Evolutionary conservation across 345 rosid species (phyloP).

Genomic region (Cardamine occulta): DNA sequence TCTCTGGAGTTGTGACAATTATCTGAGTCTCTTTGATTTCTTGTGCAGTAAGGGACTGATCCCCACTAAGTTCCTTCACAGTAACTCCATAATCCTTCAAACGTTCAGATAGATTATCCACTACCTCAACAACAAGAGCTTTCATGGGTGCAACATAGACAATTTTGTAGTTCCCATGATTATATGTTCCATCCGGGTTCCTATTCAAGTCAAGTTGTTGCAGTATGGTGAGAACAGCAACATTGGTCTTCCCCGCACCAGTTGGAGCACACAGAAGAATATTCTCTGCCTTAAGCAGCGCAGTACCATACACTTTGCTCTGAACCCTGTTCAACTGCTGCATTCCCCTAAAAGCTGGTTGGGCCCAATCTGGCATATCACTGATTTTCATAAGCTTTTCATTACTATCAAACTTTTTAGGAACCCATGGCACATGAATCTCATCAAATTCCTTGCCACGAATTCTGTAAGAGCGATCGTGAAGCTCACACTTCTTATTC

Average conservation of each 20-base stretch:
- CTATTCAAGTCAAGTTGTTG: slow-evolving; percentile 71
- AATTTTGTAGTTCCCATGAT: slow-evolving; percentile 71
- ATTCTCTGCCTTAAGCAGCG: slow-evolving; percentile 72
- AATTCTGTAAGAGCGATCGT: slow-evolving; percentile 57
- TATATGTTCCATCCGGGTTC: slow-evolving; percentile 69
- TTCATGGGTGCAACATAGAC: slow-evolving; percentile 98
- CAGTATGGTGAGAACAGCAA: slow-evolving; percentile 88
- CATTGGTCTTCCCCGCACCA: slow-evolving; percentile 94
- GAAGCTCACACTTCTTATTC: slow-evolving; percentile 77
- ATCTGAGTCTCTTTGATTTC: slow-evolving; percentile 93
- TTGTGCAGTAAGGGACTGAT: slow-evolving; percentile 77
- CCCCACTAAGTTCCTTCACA: slow-evolving; percentile 90
- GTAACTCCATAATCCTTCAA: slow-evolving; percentile 68
- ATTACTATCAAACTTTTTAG: slow-evolving; percentile 54
- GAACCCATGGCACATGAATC: slow-evolving; percentile 81
- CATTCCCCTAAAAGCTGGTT: slow-evolving; percentile 86
- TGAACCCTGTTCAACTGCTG: slow-evolving; percentile 84
- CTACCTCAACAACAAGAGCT: slow-evolving; percentile 91
- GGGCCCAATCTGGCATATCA: slow-evolving; percentile 92
- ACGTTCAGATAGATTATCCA: slow-evolving; percentile 71
- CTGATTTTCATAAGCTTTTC: slow-evolving; percentile 74
- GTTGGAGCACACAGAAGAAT: slow-evolving; percentile 95
- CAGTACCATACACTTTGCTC: slow-evolving; percentile 79
- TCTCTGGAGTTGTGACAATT: slow-evolving; percentile 96
- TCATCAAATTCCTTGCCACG: slow-evolving; percentile 73